Base-by-base conservation (phyloP, 1,284 basidiomycete genomes). In the Ganoderma leucocontextum region DNA sequence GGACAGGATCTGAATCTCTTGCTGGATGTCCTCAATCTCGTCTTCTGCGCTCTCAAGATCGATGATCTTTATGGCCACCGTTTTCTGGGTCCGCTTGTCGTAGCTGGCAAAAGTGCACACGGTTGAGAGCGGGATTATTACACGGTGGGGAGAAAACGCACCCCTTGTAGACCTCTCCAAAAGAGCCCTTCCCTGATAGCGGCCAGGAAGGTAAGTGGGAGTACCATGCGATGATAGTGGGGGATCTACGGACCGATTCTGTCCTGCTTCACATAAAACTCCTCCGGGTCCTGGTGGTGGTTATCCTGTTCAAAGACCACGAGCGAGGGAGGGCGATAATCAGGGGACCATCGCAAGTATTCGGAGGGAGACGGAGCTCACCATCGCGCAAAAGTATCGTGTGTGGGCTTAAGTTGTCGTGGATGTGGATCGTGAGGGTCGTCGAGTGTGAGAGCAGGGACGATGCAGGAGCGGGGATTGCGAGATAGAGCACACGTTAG, bases 1-100 rank as follows among this genome's bases (percentile, higher is more conserved):
- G n/a, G 95, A 96, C 25, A 99, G 89, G 72, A 99, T 99, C 80
- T 97, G 95, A 71, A 99, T 99, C 81, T 99, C 98, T 80, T 98
- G 96, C 77, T 99, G 97, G 69, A 99, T 99, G 82, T 99, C 97
- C 80, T 98, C 97, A 79, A 99, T 98, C 84, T 99, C 98, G 78
- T 99, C 98, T 80, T 99, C 97, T 63, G 97, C 97, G 77, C 95
- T 96, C 82, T 99, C 97, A 44, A 99, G 89, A 84, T 99, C 96
- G 80, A 99, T 99, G 74, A 99, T 97, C 89, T 99, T 98, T 85
- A 98, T 98, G 52, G 96, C 96, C 42, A 98, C 96, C 0, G 96
- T 96, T 81, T 93, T 92, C 78, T 95, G 92, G 38, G 95, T 97
- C 66, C 95, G 89, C 79, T 95, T 95, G 82, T 98, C 95, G 76